phyloP scores from a whole-genome alignment of 495 filamentous ascomycete species.

The Tuber calosporum region DNA sequence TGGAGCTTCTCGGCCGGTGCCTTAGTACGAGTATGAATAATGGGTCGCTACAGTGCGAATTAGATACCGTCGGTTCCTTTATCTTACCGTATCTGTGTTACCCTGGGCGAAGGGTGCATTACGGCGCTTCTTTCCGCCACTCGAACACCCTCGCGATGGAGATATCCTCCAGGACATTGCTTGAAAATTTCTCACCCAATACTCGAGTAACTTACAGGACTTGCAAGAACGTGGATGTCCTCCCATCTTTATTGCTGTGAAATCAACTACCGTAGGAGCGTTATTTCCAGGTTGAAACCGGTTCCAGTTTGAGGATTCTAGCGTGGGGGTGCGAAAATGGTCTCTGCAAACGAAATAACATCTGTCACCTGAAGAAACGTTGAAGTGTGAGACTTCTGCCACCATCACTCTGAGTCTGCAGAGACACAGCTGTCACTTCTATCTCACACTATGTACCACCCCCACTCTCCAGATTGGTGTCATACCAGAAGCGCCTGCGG shows the following conservation, averaged over 20 bases:
- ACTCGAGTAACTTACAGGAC: background rate
- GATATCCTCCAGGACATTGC: background rate
- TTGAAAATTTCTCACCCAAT: background rate
- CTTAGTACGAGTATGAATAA: no score
- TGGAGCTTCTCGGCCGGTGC: background rate
- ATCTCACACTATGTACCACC: background rate
- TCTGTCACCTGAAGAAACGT: background rate
- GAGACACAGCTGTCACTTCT: background rate
- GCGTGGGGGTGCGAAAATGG: background rate
- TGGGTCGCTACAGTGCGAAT: background rate
- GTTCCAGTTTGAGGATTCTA: background rate
- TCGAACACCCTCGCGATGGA: background rate
- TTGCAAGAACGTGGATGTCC: background rate
- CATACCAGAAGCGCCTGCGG: background rate
- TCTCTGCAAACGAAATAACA: background rate
- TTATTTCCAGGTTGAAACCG: background rate
- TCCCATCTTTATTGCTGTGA: background rate
- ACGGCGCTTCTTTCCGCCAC: background rate
- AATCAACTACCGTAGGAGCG: background rate
- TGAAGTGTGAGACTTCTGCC: background rate
- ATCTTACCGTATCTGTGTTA: constrained; percentile 1
- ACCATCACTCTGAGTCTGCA: background rate
- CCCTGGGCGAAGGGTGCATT: background rate
- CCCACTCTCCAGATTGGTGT: background rate
- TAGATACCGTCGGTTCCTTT: background rate